These are phyloP conservation scores for Stemphylium beticola DNA, from an alignment of 2,329 filamentous ascomycete genomes.

Conservation along the genomic window DNA sequence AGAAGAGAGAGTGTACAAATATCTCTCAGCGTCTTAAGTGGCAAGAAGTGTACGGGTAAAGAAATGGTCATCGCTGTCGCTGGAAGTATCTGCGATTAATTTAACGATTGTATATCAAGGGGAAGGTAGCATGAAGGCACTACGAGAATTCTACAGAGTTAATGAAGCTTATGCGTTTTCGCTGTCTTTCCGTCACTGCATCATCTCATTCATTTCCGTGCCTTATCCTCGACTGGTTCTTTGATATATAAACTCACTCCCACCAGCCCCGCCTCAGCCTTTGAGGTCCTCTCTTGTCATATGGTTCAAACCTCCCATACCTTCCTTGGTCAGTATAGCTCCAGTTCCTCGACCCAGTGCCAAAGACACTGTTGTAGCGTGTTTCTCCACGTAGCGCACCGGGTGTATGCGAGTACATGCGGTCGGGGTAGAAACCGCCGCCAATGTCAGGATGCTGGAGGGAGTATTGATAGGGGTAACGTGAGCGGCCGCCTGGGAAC, in stretches of 20 bases:
- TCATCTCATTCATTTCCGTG: too few relatives aligned
- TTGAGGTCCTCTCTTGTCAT: not conserved
- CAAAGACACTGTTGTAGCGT: constrained; percentile 1
- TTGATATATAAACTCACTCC: not conserved
- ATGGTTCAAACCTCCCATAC: constrained; percentile 8
- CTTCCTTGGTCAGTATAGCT: constrained; percentile 4
- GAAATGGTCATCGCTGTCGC: not conserved
- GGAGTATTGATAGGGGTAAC: not conserved
- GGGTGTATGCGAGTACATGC: constrained; percentile 6
- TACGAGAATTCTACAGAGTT: too few relatives aligned
- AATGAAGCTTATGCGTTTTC: too few relatives aligned
- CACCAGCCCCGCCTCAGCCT: constrained; percentile 1
- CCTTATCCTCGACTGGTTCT: too few relatives aligned
- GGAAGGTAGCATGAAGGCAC: not conserved
- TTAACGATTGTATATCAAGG: not conserved
- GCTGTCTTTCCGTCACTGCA: too few relatives aligned
- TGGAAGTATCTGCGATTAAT: not conserved
- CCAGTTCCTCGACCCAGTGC: not conserved
- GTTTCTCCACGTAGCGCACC: not conserved
- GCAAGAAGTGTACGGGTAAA: not conserved
- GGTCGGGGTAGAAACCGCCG: constrained; percentile 3
- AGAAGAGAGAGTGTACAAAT: not conserved
- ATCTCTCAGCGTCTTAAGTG: not conserved
- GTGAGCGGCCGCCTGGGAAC: constrained; percentile 3
- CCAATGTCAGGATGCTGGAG: not conserved